Evolutionary conservation across 2,329 filamentous ascomycete genomes (phyloP).

Genomic region (Ophiognomonia clavigignenti-juglandacearum): DNA sequence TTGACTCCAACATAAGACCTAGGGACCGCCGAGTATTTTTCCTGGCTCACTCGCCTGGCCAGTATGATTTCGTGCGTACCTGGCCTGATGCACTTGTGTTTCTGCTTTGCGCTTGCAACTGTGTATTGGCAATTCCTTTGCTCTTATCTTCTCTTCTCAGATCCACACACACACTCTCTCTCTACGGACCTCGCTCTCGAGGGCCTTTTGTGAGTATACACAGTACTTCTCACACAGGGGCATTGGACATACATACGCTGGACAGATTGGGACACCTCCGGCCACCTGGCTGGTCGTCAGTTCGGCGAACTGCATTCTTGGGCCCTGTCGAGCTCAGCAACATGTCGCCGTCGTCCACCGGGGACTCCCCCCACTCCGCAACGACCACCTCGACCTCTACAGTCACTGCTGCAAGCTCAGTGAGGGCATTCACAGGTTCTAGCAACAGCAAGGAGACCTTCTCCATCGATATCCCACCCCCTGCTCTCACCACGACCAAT

Average conservation of each 20-base stretch:
- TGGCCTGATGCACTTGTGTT: background rate
- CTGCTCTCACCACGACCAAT: constrained; percentile 35
- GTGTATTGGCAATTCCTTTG: too few relatives aligned
- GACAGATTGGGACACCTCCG: too few relatives aligned
- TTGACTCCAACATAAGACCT: constrained; percentile 14
- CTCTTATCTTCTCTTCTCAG: too few relatives aligned
- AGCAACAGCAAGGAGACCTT: constrained; percentile 44
- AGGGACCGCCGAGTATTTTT: constrained; percentile 5
- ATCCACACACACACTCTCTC: too few relatives aligned
- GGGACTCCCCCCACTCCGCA: constrained; percentile 45
- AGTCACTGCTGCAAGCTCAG: constrained; percentile 34
- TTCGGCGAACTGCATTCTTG: too few relatives aligned
- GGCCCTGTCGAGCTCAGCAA: too few relatives aligned
- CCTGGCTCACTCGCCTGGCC: constrained; percentile 4
- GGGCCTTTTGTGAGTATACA: too few relatives aligned
- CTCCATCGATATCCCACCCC: constrained; percentile 42
- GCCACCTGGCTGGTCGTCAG: too few relatives aligned
- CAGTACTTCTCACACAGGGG: too few relatives aligned
- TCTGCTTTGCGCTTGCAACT: background rate
- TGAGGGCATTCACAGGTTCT: constrained; percentile 40
- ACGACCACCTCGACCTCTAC: constrained; percentile 29
- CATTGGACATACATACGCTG: too few relatives aligned
- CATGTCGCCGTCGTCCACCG: constrained; percentile 51
- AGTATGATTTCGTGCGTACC: background rate
- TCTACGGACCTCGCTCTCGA: too few relatives aligned